Evolutionary conservation across 768 basidiomycete species (phyloP), one percentile per base, ranked within the genome.

Genomic region (Amyloporia xantha): DNA sequence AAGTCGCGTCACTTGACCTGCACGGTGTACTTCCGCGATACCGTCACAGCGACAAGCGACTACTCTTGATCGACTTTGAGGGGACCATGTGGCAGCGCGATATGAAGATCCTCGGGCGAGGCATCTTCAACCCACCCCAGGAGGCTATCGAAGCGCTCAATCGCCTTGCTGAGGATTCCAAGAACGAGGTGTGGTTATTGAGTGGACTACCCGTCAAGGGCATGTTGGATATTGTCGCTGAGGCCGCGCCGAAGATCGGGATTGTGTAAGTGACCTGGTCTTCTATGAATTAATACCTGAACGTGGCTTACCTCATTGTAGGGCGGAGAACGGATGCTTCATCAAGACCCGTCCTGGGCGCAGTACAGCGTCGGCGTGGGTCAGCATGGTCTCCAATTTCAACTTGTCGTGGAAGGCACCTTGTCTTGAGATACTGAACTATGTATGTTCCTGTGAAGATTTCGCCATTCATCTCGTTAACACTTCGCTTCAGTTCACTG

Each of bases 271-370:
- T 74, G 5, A 7, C 7, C 13, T 49, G 24, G 15, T 40, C 47
- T 41, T 25, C 25, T 33, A 33, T 30, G 21, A 21, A 48, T 12
- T 43, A 43, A 37, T 20, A 44, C n/a, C 10, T 26, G 30, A 33
- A 33, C 15, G 15, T 55, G 40, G 50, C 52, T 27, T 24, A 20
- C 23, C 27, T 21, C 30, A 28, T 13, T 17, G n/a, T 47, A 86
- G 84, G 1, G 88, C 89, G 0, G 91, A 93, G 70, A 91, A 93
- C 51, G 91, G 91, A 1, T 92, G 91, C 62, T 92, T 81, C 62
- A 77, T 91, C 59, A 86, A 81, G 68, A 77, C 82, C 3, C 71
- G 68, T 28, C 61, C 66, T 0, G 52, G 48, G 21, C 53, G 64
- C 33, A 55, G 53, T 43, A 59, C 57, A 35, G 59, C 60, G 54